Percentiles rank a stretch among this genome's conserved stretches.
These are phyloP conservation scores for Truncatella angustata DNA, from an alignment of 2,329 filamentous ascomycete species.

Conservation along the genomic window DNA sequence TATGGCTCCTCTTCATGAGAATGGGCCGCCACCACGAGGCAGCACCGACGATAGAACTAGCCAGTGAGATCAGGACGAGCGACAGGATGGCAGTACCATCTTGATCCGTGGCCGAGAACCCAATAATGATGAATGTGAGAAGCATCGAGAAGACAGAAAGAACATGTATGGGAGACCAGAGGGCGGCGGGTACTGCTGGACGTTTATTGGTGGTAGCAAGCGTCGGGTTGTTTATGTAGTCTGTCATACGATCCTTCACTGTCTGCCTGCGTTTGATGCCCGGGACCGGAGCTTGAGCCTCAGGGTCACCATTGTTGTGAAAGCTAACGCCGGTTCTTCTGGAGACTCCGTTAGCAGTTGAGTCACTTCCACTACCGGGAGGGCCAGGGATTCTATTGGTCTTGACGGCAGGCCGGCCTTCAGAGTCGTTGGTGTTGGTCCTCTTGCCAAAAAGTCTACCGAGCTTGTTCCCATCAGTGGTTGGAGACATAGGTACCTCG, in stretches of 20 bases:
- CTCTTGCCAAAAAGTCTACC: conserved; percentile 14
- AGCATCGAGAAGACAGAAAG: conserved; percentile 50
- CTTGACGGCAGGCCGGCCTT: not conserved
- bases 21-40: conserved; percentile 58
- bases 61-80: conserved; percentile 48
- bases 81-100: conserved; percentile 53
- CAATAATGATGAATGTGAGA: conserved; percentile 46
- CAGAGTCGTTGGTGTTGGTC: conserved; percentile 13
- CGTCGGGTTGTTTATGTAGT: conserved; percentile 41
- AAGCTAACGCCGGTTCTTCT: conserved; percentile 16
- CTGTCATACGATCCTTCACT: conserved; percentile 38
- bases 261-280: conserved; percentile 32
- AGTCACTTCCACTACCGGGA: conserved; percentile 14
- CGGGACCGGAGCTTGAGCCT: conserved; percentile 17
- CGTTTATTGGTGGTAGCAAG: conserved; percentile 35
- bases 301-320: conserved; percentile 19
- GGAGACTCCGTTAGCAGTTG: conserved; percentile 8
- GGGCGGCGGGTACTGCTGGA: conserved; percentile 46
- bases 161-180: conserved; percentile 52
- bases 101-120: conserved; percentile 36
- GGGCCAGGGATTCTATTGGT: conserved; percentile 14
- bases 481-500: conserved; percentile 14
- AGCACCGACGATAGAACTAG: conserved; percentile 53
- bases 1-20: conserved; percentile 49
- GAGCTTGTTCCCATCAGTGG: conserved; percentile 10